phyloP scores from a whole-genome alignment of 2,329 filamentous ascomycete genomes.

The Penicillium sp. region DNA sequence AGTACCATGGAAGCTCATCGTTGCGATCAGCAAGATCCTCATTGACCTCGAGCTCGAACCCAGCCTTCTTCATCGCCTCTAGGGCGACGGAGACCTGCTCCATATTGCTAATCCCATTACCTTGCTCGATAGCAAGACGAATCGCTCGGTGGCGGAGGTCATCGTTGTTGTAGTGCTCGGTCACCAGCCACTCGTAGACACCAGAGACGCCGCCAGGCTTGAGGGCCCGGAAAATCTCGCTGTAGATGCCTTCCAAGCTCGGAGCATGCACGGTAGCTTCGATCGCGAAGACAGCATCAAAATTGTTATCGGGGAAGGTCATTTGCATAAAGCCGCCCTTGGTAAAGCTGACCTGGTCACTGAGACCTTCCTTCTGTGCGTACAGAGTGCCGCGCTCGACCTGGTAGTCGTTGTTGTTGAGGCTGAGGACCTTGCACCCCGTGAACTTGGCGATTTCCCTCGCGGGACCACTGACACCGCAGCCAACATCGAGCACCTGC shows the following conservation, averaged over 20 bases:
- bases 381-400: constrained; percentile 88
- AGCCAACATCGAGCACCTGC: constrained; percentile 93
- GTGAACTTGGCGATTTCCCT: constrained; percentile 96
- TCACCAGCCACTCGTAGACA: constrained; percentile 99
- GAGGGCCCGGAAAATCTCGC: constrained; percentile 89
- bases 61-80: constrained; percentile 79
- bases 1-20: constrained; percentile 88
- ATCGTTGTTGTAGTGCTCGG: constrained; percentile 86
- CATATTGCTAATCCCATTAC: constrained; percentile 98
- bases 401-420: constrained; percentile 99
- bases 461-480: constrained; percentile 92
- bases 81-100: constrained; percentile 80
- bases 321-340: constrained; percentile 99
- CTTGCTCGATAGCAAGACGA: constrained; percentile 93
- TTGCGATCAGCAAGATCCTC: constrained; percentile 82
- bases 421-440: constrained; percentile 80
- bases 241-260: constrained; percentile 86
- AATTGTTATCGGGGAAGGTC: constrained; percentile 86
- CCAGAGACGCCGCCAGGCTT: constrained; percentile 96
- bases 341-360: constrained; percentile 77
- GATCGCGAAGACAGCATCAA: constrained; percentile 95
- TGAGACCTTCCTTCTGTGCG: constrained; percentile 76
- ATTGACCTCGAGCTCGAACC: constrained; percentile 79
- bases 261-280: constrained; percentile 96
- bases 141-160: constrained; percentile 86